These are phyloP conservation scores for Phoma sp. DNA, from an alignment of 2,329 filamentous ascomycete species.

Conservation along the genomic window DNA sequence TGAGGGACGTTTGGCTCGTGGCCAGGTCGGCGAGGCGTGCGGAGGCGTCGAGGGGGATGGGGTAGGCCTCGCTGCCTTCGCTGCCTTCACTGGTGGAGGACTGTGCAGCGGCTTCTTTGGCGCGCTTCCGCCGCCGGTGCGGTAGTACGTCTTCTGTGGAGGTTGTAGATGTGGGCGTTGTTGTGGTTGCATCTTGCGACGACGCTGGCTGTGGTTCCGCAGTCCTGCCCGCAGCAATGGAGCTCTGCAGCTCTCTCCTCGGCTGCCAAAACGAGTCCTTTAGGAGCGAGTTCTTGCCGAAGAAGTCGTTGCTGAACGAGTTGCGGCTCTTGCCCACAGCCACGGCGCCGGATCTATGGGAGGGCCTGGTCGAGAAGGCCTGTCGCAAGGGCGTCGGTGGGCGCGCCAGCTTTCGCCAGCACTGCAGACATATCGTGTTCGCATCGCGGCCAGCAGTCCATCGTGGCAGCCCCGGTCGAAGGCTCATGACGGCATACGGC, in stretches of 20 bases:
- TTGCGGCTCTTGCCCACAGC: slow-evolving; percentile 38
- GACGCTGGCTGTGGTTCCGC: slow-evolving; percentile 14
- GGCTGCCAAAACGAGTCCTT: slow-evolving; percentile 41
- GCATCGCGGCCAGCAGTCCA: slow-evolving; percentile 38
- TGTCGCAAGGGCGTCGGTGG: slow-evolving; percentile 30
- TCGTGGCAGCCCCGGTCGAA: slow-evolving; percentile 42
- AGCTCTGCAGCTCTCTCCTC: slow-evolving; percentile 40
- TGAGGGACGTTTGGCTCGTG: slow-evolving; percentile 63
- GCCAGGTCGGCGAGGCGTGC: slow-evolving; percentile 63
- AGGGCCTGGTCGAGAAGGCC: slow-evolving; percentile 36
- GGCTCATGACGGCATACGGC: slow-evolving; percentile 45
- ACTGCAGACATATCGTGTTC: slow-evolving; percentile 41
- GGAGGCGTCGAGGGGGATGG: slow-evolving; percentile 64
- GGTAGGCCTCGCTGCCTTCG: slow-evolving; percentile 26
- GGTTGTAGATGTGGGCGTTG: slow-evolving; percentile 6
- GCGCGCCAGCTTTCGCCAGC: slow-evolving; percentile 40
- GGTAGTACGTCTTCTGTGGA: slow-evolving; percentile 39
- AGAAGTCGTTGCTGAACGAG: slow-evolving; percentile 48
- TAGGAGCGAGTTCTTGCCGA: slow-evolving; percentile 46
- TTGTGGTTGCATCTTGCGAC: slow-evolving; percentile 2
- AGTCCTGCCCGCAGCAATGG: slow-evolving; percentile 27
- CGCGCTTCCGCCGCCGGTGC: slow-evolving; percentile 43
- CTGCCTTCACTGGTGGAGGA: slow-evolving; percentile 22
- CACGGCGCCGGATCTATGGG: slow-evolving; percentile 37
- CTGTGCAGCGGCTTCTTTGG: slow-evolving; percentile 33